A percentile compares a stretch with the other conserved stretches of the same genome.
These are phyloP conservation scores for Gonapodya prolifera DNA, from an alignment of 192 early-diverging fungal species.

Conservation along the genomic window DNA sequence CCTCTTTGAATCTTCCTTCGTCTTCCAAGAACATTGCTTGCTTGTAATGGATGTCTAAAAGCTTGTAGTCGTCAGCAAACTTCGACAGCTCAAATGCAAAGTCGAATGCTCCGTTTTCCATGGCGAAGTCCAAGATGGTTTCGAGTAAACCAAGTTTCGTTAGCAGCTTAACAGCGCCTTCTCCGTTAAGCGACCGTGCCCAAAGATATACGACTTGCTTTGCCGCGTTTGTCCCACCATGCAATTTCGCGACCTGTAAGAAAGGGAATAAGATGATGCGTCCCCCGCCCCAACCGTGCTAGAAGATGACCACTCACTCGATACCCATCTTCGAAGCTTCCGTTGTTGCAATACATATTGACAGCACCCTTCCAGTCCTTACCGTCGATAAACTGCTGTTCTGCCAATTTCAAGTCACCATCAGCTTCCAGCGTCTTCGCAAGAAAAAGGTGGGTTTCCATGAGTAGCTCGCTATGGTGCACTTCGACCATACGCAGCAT, in stretches of 20 bases:
- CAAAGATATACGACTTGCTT: slow-evolving; percentile 57
- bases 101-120: slow-evolving; percentile 52
- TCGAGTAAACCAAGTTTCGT: slow-evolving; percentile 45
- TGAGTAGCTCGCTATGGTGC: slow-evolving; percentile 46
- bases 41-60: slow-evolving; percentile 51
- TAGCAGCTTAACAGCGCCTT: slow-evolving; percentile 48
- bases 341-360: slow-evolving; percentile 57
- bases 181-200: slow-evolving; percentile 48
- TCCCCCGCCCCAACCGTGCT: not conserved
- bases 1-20: slow-evolving; percentile 42
- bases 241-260: slow-evolving; percentile 35
- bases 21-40: slow-evolving; percentile 37
- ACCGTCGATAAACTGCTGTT: slow-evolving; percentile 50
- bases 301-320: slow-evolving; percentile 21
- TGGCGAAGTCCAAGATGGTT: slow-evolving; percentile 52
- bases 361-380: slow-evolving; percentile 49
- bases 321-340: slow-evolving; percentile 49
- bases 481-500: slow-evolving; percentile 48
- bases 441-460: slow-evolving; percentile 46
- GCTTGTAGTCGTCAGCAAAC: slow-evolving; percentile 47
- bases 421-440: slow-evolving; percentile 48
- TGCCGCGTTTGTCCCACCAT: slow-evolving; percentile 37
- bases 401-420: slow-evolving; percentile 43
- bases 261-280: not conserved
- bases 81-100: slow-evolving; percentile 50